A percentile compares a stretch with the other conserved stretches of the same genome.
These are phyloP conservation scores for Aureobasidium zeae DNA, from an alignment of 2,329 filamentous ascomycete species.

Conservation along the genomic window DNA sequence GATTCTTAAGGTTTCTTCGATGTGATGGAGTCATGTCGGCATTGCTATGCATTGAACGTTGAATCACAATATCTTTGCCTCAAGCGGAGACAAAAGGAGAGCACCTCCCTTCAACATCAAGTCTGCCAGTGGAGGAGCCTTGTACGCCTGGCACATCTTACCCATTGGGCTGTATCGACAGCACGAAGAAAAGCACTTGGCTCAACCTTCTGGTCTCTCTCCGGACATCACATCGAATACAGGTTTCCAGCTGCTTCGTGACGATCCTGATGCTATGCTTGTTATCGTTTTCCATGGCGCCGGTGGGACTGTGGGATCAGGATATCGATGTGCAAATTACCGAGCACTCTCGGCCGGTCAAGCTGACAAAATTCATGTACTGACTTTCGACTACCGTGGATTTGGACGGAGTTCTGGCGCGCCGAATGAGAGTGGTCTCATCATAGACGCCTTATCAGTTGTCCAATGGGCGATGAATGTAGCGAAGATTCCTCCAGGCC, in stretches of 20 bases:
- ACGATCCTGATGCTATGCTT: constrained; percentile 54
- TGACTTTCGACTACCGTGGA: constrained; percentile 54
- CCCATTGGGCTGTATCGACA: constrained; percentile 39
- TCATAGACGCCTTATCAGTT: constrained; percentile 45
- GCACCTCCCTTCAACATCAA: constrained; percentile 39
- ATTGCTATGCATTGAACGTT: no score
- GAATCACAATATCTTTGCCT: no score
- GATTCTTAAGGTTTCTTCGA: no score
- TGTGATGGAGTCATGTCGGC: no score
- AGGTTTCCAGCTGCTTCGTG: constrained; percentile 52
- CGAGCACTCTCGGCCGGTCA: constrained; percentile 44
- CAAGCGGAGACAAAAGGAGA: no score
- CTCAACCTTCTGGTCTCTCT: constrained; percentile 39
- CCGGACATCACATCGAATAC: constrained; percentile 47
- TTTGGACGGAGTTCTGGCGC: constrained; percentile 47
- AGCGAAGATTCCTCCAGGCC: constrained; percentile 43
- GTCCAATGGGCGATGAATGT: constrained; percentile 46
- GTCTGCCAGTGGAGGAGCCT: constrained; percentile 33
- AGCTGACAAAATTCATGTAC: constrained; percentile 45
- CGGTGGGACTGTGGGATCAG: constrained; percentile 47
- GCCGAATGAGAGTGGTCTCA: constrained; percentile 48
- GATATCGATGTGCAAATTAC: constrained; percentile 48
- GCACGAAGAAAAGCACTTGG: constrained; percentile 33
- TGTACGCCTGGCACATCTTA: constrained; percentile 45
- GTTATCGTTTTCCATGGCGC: constrained; percentile 55